A percentile compares a stretch with the other conserved stretches of the same genome.
Evolutionary conservation across 2,329 filamentous ascomycete species (phyloP).

Genomic region (Alternaria rosae): DNA sequence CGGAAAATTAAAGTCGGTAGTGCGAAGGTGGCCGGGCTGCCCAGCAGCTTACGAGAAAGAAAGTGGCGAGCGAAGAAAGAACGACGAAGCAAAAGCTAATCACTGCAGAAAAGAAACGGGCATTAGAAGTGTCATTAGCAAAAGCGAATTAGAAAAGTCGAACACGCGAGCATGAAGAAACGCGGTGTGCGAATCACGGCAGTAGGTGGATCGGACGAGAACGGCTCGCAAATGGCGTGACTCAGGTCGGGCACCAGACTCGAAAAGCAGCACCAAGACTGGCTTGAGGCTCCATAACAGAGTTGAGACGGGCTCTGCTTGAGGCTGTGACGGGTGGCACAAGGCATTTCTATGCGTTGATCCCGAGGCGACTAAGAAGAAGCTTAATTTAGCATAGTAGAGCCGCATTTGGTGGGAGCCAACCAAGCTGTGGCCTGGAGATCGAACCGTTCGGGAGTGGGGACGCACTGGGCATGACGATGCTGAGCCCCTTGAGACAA

Average conservation of each 20-base stretch:
- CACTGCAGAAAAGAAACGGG: slow-evolving; percentile 36
- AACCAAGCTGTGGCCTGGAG: slow-evolving; percentile 33
- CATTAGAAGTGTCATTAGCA: slow-evolving; percentile 41
- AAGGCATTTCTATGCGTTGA: slow-evolving; percentile 37
- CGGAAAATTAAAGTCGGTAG: slow-evolving; percentile 46
- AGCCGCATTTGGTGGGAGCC: slow-evolving; percentile 29
- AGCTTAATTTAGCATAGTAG: slow-evolving; percentile 29
- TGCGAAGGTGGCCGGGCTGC: slow-evolving; percentile 39
- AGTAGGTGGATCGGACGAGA: slow-evolving; percentile 24
- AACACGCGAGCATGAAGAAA: slow-evolving; percentile 19
- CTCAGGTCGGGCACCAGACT: slow-evolving; percentile 31
- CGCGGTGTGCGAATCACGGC: slow-evolving; percentile 25
- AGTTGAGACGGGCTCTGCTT: slow-evolving; percentile 44
- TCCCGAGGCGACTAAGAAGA: slow-evolving; percentile 23
- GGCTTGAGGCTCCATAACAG: slow-evolving; percentile 31
- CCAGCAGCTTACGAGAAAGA: slow-evolving; percentile 48
- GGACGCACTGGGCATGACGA: slow-evolving; percentile 34
- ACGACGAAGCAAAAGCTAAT: slow-evolving; percentile 33
- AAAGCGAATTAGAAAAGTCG: slow-evolving; percentile 36
- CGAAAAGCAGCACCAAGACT: slow-evolving; percentile 39
- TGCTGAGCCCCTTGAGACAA: slow-evolving; percentile 46
- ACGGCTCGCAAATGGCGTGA: slow-evolving; percentile 42
- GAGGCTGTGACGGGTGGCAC: slow-evolving; percentile 44
- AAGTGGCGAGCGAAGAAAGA: slow-evolving; percentile 39
- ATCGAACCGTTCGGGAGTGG: slow-evolving; percentile 17